Conservation (phyloP, 345 rosid genomes). For the Aegle marmelos region DNA sequence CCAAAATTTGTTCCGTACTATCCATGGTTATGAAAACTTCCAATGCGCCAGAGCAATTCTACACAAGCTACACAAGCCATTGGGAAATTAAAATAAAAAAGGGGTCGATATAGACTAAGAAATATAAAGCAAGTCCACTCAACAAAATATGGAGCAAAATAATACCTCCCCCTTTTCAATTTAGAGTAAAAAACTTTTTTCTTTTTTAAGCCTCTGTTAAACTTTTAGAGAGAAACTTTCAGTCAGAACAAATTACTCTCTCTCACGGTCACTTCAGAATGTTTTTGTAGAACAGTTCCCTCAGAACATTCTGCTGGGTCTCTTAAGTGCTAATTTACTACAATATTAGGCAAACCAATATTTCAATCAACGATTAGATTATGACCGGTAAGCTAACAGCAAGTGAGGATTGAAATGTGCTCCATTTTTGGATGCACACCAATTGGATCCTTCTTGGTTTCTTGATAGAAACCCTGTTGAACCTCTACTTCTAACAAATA, state of each 20-base stretch:
- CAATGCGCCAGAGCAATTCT: conserved; percentile 9
- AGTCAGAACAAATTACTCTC: background rate
- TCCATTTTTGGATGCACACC: background rate
- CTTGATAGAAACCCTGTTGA: background rate
- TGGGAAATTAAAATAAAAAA: background rate
- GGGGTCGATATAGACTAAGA: no score
- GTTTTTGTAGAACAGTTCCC: background rate
- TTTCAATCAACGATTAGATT: background rate
- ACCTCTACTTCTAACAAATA: background rate
- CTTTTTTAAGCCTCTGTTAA: background rate
- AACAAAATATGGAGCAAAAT: background rate
- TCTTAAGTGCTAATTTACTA: background rate
- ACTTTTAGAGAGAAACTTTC: background rate
- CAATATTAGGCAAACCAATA: background rate
- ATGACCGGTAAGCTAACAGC: background rate
- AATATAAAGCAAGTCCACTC: background rate
- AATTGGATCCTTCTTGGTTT: background rate
- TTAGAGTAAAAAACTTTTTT: background rate
- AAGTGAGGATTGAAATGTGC: background rate
- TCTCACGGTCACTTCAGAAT: background rate
- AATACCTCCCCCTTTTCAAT: background rate
- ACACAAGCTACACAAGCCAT: conserved; percentile 13
- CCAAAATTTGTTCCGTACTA: conserved; percentile 22
- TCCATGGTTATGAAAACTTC: conserved; percentile 25
- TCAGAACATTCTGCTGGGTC: background rate